phyloP scores from a whole-genome alignment of 805 yeast genomes.

The Candida dajiaensis region DNA sequence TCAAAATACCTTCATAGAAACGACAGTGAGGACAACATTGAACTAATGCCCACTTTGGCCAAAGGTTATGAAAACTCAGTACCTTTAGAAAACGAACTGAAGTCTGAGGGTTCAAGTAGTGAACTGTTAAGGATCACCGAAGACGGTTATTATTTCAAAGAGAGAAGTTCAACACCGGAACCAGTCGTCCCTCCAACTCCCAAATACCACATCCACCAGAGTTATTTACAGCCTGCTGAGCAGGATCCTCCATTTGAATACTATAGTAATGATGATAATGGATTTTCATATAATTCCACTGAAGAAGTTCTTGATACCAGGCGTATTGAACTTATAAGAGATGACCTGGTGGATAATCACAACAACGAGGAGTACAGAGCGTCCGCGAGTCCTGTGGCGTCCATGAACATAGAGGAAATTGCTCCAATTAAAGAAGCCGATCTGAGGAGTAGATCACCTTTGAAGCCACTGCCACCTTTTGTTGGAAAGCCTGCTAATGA shows the following conservation, averaged over 20 bases:
- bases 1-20: conserved; percentile 10
- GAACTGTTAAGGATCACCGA: conserved; percentile 21
- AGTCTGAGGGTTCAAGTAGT: conserved; percentile 8
- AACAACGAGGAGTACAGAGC: neutral
- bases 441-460: neutral
- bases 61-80: conserved; percentile 23
- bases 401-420: neutral
- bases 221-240: neutral
- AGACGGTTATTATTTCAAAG: conserved; percentile 17
- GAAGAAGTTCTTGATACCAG: neutral
- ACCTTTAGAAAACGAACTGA: conserved; percentile 5
- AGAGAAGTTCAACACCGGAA: neutral
- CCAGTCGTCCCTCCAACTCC: neutral
- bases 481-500: neutral
- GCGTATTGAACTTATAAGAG: neutral
- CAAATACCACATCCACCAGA: neutral
- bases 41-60: conserved; percentile 24
- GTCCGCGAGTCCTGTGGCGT: neutral
- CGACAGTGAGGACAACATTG: conserved; percentile 18
- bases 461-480: neutral
- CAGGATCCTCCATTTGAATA: neutral
- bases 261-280: neutral
- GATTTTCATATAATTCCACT: neutral
- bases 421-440: neutral
- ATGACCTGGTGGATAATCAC: neutral